phyloP scores from a whole-genome alignment of 2,329 filamentous ascomycete species.

The Penicillium hesseltinei region DNA sequence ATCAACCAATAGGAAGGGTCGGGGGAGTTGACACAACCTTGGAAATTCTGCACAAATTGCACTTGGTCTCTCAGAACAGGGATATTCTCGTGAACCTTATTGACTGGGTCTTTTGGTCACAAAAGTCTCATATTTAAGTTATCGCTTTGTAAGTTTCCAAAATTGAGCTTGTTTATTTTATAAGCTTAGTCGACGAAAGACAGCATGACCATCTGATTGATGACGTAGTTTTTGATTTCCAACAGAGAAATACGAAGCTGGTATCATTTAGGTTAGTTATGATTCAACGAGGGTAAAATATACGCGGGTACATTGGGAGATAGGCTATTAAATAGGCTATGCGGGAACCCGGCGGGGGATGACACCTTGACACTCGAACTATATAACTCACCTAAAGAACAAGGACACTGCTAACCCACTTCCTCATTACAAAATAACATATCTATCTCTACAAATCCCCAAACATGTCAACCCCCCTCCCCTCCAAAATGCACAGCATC shows the following conservation, averaged over 20 bases:
- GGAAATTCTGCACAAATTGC: not conserved
- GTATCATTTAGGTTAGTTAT: no score
- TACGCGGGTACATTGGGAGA: not conserved
- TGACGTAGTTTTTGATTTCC: not conserved
- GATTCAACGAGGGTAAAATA: not conserved
- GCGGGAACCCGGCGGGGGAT: not conserved
- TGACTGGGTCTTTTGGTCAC: not conserved
- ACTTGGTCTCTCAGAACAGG: no score
- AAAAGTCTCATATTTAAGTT: no score
- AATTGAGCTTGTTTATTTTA: not conserved
- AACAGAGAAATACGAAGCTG: not conserved
- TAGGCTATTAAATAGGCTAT: conserved; percentile 5
- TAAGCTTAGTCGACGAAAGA: not conserved
- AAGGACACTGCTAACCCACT: not conserved
- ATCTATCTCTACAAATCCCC: not conserved
- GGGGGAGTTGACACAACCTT: no score
- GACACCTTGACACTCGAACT: not conserved
- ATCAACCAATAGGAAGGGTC: not conserved
- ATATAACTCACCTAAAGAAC: not conserved
- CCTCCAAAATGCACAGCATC: not conserved
- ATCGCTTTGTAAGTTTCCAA: no score
- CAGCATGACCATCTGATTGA: not conserved
- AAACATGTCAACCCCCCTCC: not conserved
- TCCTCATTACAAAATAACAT: not conserved
- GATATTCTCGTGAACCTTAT: not conserved